Percentiles rank a stretch among this genome's conserved stretches.
phyloP scores from a whole-genome alignment of 2,329 filamentous ascomycete genomes.

The Claviceps fusiformis region DNA sequence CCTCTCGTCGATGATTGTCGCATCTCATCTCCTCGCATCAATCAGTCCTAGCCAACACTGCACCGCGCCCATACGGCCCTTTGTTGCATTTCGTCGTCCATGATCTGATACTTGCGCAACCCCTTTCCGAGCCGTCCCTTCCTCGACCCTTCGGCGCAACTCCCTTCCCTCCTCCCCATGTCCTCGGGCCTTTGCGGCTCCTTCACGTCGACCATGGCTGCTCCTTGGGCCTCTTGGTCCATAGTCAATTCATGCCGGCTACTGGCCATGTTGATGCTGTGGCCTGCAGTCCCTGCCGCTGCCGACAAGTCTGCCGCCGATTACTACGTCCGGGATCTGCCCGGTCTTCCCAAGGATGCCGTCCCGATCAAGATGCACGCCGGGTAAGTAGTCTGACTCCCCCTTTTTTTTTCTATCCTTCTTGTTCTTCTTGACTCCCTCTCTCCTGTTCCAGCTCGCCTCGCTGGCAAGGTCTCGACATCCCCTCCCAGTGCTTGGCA shows the following conservation, averaged over 20 bases:
- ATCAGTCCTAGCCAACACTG: neutral
- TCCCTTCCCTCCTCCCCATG: neutral
- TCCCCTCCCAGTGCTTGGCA: neutral
- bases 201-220: constrained; percentile 2
- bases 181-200: neutral
- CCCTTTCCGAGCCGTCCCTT: neutral
- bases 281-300: constrained; percentile 22
- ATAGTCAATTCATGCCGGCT: constrained; percentile 8
- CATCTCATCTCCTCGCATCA: neutral
- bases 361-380: constrained; percentile 93
- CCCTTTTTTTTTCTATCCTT: too few relatives aligned
- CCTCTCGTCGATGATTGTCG: neutral
- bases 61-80: neutral
- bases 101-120: neutral
- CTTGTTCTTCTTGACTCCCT: neutral
- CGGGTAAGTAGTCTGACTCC: constrained; percentile 48
- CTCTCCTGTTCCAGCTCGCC: neutral
- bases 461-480: neutral
- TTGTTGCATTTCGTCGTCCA: neutral
- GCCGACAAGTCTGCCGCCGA: constrained; percentile 42
- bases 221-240: constrained; percentile 1
- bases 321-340: constrained; percentile 77
- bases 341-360: constrained; percentile 60
- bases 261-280: constrained; percentile 26
- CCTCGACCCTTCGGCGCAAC: neutral